Evolutionary conservation across 768 basidiomycete species (phyloP).

Genomic region (Pulveroboletus sp.): DNA sequence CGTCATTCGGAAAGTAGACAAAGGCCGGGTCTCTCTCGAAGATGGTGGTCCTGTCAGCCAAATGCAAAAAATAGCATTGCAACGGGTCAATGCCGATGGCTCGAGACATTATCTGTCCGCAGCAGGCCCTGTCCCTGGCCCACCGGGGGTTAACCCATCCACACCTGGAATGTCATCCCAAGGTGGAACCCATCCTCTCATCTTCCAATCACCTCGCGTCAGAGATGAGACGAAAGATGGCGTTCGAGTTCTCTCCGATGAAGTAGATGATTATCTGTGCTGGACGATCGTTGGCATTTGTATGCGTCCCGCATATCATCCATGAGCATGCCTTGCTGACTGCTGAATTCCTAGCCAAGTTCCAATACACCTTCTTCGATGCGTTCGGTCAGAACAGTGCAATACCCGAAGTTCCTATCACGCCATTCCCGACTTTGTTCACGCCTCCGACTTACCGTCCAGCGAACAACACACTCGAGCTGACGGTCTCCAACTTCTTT

Average conservation of each 20-base stretch:
- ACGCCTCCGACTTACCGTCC: conserved; percentile 73
- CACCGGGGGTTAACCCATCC: conserved; percentile 67
- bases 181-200: conserved; percentile 73
- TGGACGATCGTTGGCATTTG: conserved; percentile 97
- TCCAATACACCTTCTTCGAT: conserved; percentile 93
- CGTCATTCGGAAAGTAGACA: conserved; percentile 89
- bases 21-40: conserved; percentile 79
- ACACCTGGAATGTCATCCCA: conserved; percentile 73
- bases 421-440: conserved; percentile 86
- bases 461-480: conserved; percentile 67
- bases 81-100: conserved; percentile 77
- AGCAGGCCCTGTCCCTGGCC: conserved; percentile 77
- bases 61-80: conserved; percentile 94
- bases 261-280: conserved; percentile 91
- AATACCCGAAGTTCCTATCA: conserved; percentile 76
- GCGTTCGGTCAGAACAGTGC: conserved; percentile 76
- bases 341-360: conserved; percentile 58
- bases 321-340: conserved; percentile 17
- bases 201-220: conserved; percentile 77
- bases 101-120: conserved; percentile 86
- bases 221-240: conserved; percentile 81
- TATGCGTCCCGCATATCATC: conserved; percentile 39
- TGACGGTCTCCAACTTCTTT: conserved; percentile 87
- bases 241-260: conserved; percentile 69
- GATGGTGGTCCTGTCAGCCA: conserved; percentile 92